Evolutionary conservation across 164 flowering plant genomes (phyloP).

Genomic region (grape (Vitis vinifera)): ASM3070453v1 NC_081813.1:23952501-23953000

Average conservation of each 20-base stretch:
- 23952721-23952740: neutral
- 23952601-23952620: neutral
- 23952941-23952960: constrained; percentile 68
- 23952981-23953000: constrained; percentile 70
- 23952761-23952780: constrained; percentile 72
- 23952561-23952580: neutral
- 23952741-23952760: constrained; percentile 62
- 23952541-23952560: neutral
- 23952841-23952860: constrained; percentile 83
- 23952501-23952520: no score
- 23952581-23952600: neutral
- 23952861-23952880: constrained; percentile 89
- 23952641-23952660: neutral
- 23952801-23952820: constrained; percentile 81
- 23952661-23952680: neutral
- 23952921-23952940: constrained; percentile 67
- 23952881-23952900: constrained; percentile 79
- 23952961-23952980: constrained; percentile 61
- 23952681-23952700: neutral
- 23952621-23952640: neutral
- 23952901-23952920: constrained; percentile 53
- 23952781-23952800: constrained; percentile 81
- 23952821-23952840: constrained; percentile 83
- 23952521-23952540: no score
- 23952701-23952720: neutral